Conservation (phyloP, 495 filamentous ascomycete species). For the Parmelia sp. region DNA sequence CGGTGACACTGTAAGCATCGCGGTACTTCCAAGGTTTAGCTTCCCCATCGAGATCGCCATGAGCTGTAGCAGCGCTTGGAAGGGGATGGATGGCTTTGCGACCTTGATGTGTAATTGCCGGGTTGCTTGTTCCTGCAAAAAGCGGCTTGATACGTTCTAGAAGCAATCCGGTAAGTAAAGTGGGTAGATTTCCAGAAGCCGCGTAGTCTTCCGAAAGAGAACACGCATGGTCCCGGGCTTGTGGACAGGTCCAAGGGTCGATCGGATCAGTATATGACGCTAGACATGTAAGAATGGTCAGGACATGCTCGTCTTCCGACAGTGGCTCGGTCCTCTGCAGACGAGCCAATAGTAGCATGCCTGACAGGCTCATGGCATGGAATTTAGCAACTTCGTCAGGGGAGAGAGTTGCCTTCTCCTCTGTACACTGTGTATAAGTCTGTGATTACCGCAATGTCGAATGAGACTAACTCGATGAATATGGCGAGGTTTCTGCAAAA, state of each 20-base stretch:
- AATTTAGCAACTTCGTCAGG: constrained; percentile 14
- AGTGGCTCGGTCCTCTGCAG: constrained; percentile 9
- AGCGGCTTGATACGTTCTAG: constrained; percentile 54
- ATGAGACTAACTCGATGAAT: constrained; percentile 16
- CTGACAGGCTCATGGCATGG: constrained; percentile 7
- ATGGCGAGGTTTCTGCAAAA: constrained; percentile 23
- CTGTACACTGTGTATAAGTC: constrained; percentile 10
- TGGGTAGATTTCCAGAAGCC: constrained; percentile 16
- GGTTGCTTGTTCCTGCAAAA: constrained; percentile 59
- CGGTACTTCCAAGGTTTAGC: constrained; percentile 69
- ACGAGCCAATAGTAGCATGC: constrained; percentile 15
- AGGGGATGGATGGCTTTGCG: constrained; percentile 52
- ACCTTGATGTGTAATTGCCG: constrained; percentile 55
- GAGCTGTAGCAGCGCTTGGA: constrained; percentile 37
- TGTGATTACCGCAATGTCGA: neutral
- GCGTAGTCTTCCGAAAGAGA: constrained; percentile 37
- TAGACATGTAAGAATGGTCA: constrained; percentile 33
- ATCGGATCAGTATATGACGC: constrained; percentile 43
- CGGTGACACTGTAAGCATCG: constrained; percentile 53
- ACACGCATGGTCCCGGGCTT: constrained; percentile 31
- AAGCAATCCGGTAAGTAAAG: constrained; percentile 40
- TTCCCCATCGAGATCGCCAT: constrained; percentile 42
- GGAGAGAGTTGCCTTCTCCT: constrained; percentile 5
- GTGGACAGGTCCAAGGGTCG: constrained; percentile 51
- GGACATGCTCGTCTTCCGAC: constrained; percentile 22